Evolutionary conservation across 129 eudicot genomes (phyloP), one percentile per base, ranked within the genome.

Genomic region (Logfia minima): DNA sequence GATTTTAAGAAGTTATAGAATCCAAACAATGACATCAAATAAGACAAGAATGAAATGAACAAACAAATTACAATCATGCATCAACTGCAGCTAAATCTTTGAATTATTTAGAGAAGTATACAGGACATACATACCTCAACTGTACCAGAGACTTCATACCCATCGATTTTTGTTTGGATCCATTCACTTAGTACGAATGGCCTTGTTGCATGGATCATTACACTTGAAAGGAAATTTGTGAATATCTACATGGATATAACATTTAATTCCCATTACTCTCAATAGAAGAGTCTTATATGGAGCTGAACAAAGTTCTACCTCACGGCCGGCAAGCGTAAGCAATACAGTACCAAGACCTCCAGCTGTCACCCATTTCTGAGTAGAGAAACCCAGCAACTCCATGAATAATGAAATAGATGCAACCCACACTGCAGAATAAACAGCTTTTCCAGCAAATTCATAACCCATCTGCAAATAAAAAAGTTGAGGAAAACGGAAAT

Each of bases 311-410:
- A 66, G 53, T 21, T 13, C 32, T 78, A 91, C 97, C 93, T 91
- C 97, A 70, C 97, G 91, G 51, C 97, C 96, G 66, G 96, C 96
- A 77, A 91, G 96, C 11, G 97, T 86, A 29, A 91, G 85, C 89
- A 91, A 85, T 59, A 91, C 97, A 55, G 97, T 91, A 28, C 97
- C 97, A 28, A 91, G 91, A 76, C 97, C 93, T 68, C 97, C 97
- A 74, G 97, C 97, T 60, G 97, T 88, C 56, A 91, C 90, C 97
- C 93, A 91, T 78, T 86, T 91, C 79, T 91, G 97, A 76, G 97
- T 91, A 45, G 97, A 91, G 86, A 91, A 88, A 63, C 97, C 97
- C 63, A 91, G 81, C 82, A 91, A 86, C 80, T 91, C 97, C 97
- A 91, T 91, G 84, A 91, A 91, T 84, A 91, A 87, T 53, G 97